These are phyloP conservation scores for Xylariaceae sp. DNA, from an alignment of 2,329 filamentous ascomycete species.

Conservation along the genomic window DNA sequence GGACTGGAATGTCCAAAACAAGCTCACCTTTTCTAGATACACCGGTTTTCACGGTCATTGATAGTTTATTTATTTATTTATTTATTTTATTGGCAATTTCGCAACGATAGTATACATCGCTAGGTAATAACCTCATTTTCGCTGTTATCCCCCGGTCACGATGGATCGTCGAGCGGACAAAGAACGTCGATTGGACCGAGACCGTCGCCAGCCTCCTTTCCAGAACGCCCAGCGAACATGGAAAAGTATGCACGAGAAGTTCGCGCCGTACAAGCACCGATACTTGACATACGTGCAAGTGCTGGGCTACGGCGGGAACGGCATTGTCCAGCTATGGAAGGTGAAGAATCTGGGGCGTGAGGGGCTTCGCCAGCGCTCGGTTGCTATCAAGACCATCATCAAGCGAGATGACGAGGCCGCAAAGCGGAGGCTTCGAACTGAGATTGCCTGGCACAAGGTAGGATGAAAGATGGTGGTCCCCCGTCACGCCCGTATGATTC, in stretches of 20 bases:
- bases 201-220: neutral
- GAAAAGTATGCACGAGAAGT: neutral
- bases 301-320: slow-evolving; percentile 12
- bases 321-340: slow-evolving; percentile 8
- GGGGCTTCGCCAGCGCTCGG: neutral
- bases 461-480: too few relatives aligned
- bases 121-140: neutral
- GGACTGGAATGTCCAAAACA: too few relatives aligned
- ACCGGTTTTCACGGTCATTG: too few relatives aligned
- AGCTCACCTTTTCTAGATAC: too few relatives aligned
- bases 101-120: too few relatives aligned
- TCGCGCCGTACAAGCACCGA: neutral
- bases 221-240: slow-evolving; percentile 1
- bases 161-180: too few relatives aligned
- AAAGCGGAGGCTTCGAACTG: neutral
- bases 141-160: too few relatives aligned
- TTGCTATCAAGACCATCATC: slow-evolving; percentile 10
- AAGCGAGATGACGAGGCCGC: neutral
- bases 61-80: too few relatives aligned
- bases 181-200: too few relatives aligned
- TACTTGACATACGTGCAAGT: slow-evolving; percentile 7
- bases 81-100: too few relatives aligned
- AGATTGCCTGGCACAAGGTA: slow-evolving; percentile 10
- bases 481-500: neutral
- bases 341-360: neutral